Evolutionary conservation across 805 yeast species (phyloP), one percentile per base, ranked within the genome.

Genomic region (Kluyveromyces starmeri): DNA sequence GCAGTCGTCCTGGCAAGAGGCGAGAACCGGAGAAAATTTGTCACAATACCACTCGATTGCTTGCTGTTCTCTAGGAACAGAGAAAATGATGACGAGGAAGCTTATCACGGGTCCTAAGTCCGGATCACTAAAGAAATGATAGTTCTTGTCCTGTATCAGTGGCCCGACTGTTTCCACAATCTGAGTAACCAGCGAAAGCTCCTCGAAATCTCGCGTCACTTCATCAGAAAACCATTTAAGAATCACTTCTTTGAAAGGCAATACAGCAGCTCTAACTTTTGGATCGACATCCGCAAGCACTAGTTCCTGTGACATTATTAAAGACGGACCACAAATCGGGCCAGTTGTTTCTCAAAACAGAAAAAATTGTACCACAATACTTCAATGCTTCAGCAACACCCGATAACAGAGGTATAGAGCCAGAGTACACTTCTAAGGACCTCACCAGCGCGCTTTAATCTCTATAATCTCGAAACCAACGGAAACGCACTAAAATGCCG

Each of bases 121-220:
- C 7, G 60, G 59, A 46, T 75, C 71, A 53, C 86, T 78, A 50
- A 76, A 80, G 45, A 72, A 55, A 43, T 79, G 83, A 25, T 38
- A 46, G 16, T 50, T 55, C 11, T 42, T 42, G 19, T 30, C 33
- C 6, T 30, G 33, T 12, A 30, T 22, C 11, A 30, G 19, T 9
- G 33, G 33, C 8, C 33, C 33, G 12, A 30, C 26, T 6, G 9
- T 20, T 20, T 30, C 33, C 26, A 30, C 33, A 4, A 30, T 20
- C 18, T 30, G 15, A 10, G 33, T 30, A 14, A 30, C 33, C 4
- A 30, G 19, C 4, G 33, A 20, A 10, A 30, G 18, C 16, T 30
- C 33, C 16, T 30, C 19, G 13, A 30, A 30, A 12, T 30, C 26
- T 3, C 18, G 33, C 12, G 20, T 19, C 12, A 30, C 7, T n/a